Evolutionary conservation across 2,329 filamentous ascomycete genomes (phyloP).

Genomic region (Trichoderma lentiforme): DNA sequence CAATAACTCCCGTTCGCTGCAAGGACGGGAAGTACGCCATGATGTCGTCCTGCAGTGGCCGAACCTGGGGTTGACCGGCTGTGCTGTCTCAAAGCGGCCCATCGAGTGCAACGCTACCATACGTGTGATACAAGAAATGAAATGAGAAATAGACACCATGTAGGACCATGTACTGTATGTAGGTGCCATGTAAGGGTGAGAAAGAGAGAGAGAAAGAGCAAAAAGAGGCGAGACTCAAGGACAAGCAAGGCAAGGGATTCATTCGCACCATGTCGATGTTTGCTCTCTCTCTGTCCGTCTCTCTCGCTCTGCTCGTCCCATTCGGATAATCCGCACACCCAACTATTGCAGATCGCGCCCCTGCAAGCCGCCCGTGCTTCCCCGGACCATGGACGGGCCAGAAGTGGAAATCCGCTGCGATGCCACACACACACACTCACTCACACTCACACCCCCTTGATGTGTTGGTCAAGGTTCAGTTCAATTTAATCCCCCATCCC

Average conservation of each 20-base stretch:
- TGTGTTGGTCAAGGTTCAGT: neutral
- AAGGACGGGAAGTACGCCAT: neutral
- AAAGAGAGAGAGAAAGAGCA: neutral
- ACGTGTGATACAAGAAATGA: neutral
- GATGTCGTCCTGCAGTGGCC: slow-evolving; percentile 8
- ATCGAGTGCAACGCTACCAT: neutral
- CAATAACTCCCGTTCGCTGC: neutral
- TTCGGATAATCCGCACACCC: neutral
- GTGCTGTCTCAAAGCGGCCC: neutral
- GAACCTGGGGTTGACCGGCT: neutral
- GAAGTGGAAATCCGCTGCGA: slow-evolving; percentile 15
- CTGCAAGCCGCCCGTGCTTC: slow-evolving; percentile 8
- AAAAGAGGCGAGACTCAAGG: neutral
- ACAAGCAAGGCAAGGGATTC: neutral
- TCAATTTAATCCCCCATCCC: neutral
- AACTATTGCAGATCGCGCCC: neutral
- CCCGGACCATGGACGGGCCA: slow-evolving; percentile 12
- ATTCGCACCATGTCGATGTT: neutral
- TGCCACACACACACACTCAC: neutral
- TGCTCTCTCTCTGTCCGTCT: neutral
- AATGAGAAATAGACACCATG: neutral
- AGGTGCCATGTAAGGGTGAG: neutral
- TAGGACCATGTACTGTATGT: neutral
- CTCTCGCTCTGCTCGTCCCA: neutral
- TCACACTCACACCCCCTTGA: neutral